phyloP scores from a whole-genome alignment of 176 grass and related monocot species.

The barley (Hordeum vulgare) region DNA sequence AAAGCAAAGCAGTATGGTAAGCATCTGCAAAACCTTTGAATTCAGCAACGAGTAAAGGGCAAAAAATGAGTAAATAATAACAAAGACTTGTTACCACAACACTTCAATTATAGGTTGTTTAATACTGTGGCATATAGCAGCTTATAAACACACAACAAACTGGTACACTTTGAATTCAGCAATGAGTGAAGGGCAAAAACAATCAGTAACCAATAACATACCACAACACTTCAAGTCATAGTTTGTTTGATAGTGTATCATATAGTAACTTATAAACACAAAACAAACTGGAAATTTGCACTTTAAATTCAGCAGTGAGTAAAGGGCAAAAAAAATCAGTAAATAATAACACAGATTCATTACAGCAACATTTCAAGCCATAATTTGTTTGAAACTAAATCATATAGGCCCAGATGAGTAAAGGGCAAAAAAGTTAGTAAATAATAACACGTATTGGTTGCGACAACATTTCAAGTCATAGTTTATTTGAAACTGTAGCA shows the following conservation, averaged over 20 bases:
- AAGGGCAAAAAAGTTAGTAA: not conserved
- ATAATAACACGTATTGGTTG: not conserved
- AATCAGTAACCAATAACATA: not conserved
- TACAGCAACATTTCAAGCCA: not conserved
- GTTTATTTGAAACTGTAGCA: not conserved
- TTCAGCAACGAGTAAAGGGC: not conserved
- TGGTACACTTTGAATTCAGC: not conserved
- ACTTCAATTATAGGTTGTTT: not conserved
- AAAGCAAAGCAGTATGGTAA: not conserved
- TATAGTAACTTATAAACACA: not conserved
- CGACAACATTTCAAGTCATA: not conserved
- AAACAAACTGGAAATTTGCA: not conserved
- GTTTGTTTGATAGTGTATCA: not conserved
- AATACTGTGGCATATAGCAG: not conserved
- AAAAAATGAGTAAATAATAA: not conserved
- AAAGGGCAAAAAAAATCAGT: not conserved
- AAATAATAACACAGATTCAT: not conserved
- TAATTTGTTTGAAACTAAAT: not conserved
- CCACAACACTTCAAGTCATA: not conserved
- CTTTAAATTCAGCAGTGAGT: not conserved
- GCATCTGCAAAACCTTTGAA: not conserved
- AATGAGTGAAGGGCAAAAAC: not conserved
- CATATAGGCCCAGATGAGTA: not conserved
- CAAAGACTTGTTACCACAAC: not conserved
- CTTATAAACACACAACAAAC: not conserved